Evolutionary conservation across 257 asterid genomes (phyloP).

Genomic region (Penstemon davidsonii): DNA sequence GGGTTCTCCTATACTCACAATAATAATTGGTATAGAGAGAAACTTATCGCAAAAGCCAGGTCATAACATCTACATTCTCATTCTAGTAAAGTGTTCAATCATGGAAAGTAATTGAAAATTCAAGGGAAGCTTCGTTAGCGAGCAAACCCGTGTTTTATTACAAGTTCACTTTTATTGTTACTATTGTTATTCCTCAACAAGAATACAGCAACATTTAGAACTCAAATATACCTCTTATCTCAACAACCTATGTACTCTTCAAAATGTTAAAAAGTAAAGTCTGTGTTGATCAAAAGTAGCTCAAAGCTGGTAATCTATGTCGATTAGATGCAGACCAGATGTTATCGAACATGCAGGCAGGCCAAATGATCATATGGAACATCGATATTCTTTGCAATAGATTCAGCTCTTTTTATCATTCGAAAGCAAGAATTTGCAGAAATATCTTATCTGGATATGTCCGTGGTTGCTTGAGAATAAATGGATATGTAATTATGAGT

Average conservation of each 20-base stretch:
- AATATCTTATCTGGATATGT: not conserved
- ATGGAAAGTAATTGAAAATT: too few relatives aligned
- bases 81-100: too few relatives aligned
- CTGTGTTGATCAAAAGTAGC: not conserved
- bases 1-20: too few relatives aligned
- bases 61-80: too few relatives aligned
- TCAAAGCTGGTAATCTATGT: not conserved
- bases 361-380: not conserved
- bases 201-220: not conserved
- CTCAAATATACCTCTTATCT: not conserved
- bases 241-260: not conserved
- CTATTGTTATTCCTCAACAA: not conserved
- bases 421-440: not conserved
- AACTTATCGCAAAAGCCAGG: too few relatives aligned
- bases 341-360: not conserved
- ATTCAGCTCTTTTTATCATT: not conserved
- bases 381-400: not conserved
- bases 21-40: too few relatives aligned
- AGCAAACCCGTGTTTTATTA: too few relatives aligned
- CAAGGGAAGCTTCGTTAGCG: too few relatives aligned
- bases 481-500: not conserved
- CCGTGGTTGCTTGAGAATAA: not conserved
- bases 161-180: not conserved
- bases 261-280: not conserved
- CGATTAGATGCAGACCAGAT: not conserved